phyloP scores from a whole-genome alignment of 305 asterid species.

The Plantago lanceolata region DNA sequence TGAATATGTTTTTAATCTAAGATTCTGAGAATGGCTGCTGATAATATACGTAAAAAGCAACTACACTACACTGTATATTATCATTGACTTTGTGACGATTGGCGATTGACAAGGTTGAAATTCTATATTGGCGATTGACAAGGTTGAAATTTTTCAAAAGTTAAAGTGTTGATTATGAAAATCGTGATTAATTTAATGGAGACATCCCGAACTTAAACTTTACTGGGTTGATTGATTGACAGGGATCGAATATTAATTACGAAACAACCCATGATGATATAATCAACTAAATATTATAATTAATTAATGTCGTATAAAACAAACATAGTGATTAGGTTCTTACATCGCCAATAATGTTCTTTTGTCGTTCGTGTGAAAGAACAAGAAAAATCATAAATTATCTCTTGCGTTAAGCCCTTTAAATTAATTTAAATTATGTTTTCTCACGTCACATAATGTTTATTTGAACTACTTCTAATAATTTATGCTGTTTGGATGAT shows the following conservation, averaged over 20 bases:
- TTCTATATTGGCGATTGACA: constrained; percentile 21
- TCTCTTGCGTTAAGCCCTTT: neutral
- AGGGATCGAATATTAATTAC: neutral
- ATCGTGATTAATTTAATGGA: constrained; percentile 11
- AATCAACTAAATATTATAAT: constrained; percentile 12
- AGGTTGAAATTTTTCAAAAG: constrained; percentile 1
- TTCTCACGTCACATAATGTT: too few species aligned
- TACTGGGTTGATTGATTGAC: constrained; percentile 28
- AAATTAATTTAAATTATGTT: too few species aligned
- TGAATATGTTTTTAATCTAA: too few species aligned
- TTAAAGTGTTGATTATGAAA: constrained; percentile 8
- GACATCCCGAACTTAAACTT: constrained; percentile 34
- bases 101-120: constrained; percentile 22
- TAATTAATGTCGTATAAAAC: neutral
- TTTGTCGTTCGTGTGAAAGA: constrained; percentile 34
- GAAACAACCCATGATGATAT: constrained; percentile 26
- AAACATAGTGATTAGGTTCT: constrained; percentile 17
- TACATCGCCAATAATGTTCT: constrained; percentile 24
- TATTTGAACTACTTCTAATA: too few species aligned
- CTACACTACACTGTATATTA: constrained; percentile 2
- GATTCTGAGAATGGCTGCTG: neutral
- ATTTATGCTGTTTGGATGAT: too few species aligned
- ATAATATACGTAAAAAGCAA: neutral
- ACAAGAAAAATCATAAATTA: constrained; percentile 26
- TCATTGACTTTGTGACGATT: constrained; percentile 16